phyloP scores from a whole-genome alignment of 2,329 filamentous ascomycete species.

The Parastagonospora nodorum region DNA sequence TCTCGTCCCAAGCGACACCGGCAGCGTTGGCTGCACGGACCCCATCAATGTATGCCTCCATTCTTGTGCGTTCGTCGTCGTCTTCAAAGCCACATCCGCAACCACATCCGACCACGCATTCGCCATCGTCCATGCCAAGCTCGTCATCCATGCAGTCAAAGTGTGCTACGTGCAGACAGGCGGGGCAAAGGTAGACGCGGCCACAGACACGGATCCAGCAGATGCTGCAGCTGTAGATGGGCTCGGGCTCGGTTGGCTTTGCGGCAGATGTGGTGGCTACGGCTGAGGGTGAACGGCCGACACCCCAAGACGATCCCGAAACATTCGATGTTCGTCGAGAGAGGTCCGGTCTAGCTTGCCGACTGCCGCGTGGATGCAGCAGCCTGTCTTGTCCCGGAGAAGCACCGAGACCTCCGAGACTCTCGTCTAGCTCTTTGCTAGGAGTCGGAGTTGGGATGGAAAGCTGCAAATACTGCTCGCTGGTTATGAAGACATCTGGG shows the following conservation, averaged over 20 bases:
- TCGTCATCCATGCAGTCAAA: slow-evolving; percentile 42
- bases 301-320: slow-evolving; percentile 27
- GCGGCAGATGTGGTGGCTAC: slow-evolving; percentile 9
- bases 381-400: slow-evolving; percentile 19
- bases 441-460: slow-evolving; percentile 31
- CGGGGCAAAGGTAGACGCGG: slow-evolving; percentile 42
- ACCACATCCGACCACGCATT: slow-evolving; percentile 38
- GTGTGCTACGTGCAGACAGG: slow-evolving; percentile 45
- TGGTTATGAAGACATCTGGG: slow-evolving; percentile 19
- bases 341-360: slow-evolving; percentile 24
- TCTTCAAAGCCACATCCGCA: slow-evolving; percentile 38
- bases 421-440: slow-evolving; percentile 25
- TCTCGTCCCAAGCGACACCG: slow-evolving; percentile 34
- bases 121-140: slow-evolving; percentile 28
- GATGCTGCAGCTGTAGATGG: slow-evolving; percentile 42
- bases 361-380: slow-evolving; percentile 19
- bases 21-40: slow-evolving; percentile 32
- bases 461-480: slow-evolving; percentile 38
- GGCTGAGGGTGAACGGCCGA: slow-evolving; percentile 12
- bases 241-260: slow-evolving; percentile 20
- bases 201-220: slow-evolving; percentile 46
- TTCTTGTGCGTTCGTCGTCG: slow-evolving; percentile 27
- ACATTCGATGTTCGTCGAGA: slow-evolving; percentile 35
- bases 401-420: slow-evolving; percentile 19
- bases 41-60: slow-evolving; percentile 37